A percentile compares a stretch with the other conserved stretches of the same genome.
Conservation (phyloP, 805 yeast species). For the Lachancea sp. region DNA sequence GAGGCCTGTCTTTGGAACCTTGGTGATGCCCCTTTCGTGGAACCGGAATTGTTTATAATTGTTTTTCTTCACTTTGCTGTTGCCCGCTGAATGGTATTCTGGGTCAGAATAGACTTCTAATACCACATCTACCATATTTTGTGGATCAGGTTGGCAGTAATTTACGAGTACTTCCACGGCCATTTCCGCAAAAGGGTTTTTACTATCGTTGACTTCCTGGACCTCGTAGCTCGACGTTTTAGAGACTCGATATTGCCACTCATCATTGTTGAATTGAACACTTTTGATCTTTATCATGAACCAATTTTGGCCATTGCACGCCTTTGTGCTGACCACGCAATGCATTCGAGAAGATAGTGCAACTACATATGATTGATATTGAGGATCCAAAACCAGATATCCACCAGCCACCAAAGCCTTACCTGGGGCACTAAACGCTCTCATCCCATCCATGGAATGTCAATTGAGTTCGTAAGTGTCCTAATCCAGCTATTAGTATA, state of each 20-base stretch:
- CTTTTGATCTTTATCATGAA: constrained; percentile 46
- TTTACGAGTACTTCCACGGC: constrained; percentile 50
- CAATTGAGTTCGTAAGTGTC: background rate
- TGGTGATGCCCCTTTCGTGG: constrained; percentile 53
- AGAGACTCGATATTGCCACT: constrained; percentile 52
- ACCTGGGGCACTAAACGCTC: constrained; percentile 88
- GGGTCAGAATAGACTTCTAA: constrained; percentile 77
- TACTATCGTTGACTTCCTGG: constrained; percentile 30
- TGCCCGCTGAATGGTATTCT: constrained; percentile 77
- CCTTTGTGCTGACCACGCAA: constrained; percentile 42
- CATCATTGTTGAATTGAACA: constrained; percentile 68
- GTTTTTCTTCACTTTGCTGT: constrained; percentile 35
- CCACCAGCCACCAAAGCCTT: constrained; percentile 95
- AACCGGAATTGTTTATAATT: constrained; percentile 44
- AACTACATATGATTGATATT: constrained; percentile 68
- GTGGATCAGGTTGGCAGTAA: constrained; percentile 39
- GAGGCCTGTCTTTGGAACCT: constrained; percentile 88
- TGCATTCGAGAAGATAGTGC: constrained; percentile 90
- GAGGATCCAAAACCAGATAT: constrained; percentile 78
- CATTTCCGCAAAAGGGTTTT: constrained; percentile 72
- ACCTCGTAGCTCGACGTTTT: constrained; percentile 14
- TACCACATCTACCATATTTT: constrained; percentile 29
- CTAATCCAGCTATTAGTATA: too few species aligned
- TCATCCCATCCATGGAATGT: constrained; percentile 11
- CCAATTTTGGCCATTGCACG: constrained; percentile 7